phyloP scores from a whole-genome alignment of 257 asterid genomes.

The Solanum etuberosum region DNA sequence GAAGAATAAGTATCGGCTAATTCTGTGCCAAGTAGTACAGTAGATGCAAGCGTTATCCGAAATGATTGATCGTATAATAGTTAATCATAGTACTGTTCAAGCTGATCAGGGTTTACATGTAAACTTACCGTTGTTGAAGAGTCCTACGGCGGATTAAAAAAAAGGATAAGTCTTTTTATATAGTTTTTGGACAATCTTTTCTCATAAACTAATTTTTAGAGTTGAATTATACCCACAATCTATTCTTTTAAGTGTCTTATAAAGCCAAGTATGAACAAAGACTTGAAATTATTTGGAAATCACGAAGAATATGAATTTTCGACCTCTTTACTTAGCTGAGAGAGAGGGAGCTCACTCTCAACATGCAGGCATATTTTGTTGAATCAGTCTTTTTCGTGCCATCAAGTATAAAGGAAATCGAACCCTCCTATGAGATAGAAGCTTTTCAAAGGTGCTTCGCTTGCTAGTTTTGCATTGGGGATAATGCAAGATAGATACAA shows the following conservation, averaged over 20 bases:
- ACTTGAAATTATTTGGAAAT: background rate
- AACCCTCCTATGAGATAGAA: background rate
- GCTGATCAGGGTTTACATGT: background rate
- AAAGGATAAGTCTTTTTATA: background rate
- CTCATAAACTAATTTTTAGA: background rate
- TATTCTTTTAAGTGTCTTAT: too few relatives aligned
- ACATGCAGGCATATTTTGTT: background rate
- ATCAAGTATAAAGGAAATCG: background rate
- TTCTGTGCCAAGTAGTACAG: too few relatives aligned
- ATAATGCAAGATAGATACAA: background rate
- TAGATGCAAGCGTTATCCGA: background rate
- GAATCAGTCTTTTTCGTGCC: background rate
- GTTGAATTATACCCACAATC: background rate
- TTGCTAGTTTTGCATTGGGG: background rate
- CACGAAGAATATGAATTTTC: background rate
- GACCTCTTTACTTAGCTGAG: background rate
- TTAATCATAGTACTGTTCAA: background rate
- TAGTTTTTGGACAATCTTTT: background rate
- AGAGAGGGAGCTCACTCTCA: background rate
- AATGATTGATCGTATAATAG: background rate
- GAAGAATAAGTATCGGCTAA: too few relatives aligned
- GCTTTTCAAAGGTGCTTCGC: background rate
- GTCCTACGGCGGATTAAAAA: background rate
- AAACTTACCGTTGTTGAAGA: background rate
- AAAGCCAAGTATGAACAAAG: background rate